A percentile compares a stretch with the other conserved stretches of the same genome.
These are phyloP conservation scores for Amanita polypyramis DNA, from an alignment of 768 basidiomycete species.

Conservation along the genomic window DNA sequence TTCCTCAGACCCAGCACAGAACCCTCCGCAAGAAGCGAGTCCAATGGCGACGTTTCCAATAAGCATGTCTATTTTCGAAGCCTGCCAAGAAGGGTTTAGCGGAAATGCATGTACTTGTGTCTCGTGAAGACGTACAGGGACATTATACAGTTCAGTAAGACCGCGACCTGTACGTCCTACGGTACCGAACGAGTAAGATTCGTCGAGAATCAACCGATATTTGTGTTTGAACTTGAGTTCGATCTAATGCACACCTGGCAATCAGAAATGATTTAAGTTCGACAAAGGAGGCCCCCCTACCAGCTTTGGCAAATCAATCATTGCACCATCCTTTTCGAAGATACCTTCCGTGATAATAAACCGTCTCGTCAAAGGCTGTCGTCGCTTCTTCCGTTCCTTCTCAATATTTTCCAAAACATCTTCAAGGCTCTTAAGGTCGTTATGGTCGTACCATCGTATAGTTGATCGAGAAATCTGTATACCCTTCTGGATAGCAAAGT, in stretches of 20 bases:
- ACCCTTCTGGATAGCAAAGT: conserved; percentile 93
- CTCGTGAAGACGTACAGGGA: conserved; percentile 60
- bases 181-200: conserved; percentile 86
- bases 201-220: conserved; percentile 90
- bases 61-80: conserved; percentile 89
- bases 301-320: conserved; percentile 86
- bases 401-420: conserved; percentile 75
- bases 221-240: conserved; percentile 95
- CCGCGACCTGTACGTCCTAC: conserved; percentile 93
- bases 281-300: conserved; percentile 44
- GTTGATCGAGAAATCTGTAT: conserved; percentile 88
- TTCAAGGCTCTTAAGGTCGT: conserved; percentile 85
- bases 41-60: conserved; percentile 83
- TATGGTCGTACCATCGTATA: conserved; percentile 94
- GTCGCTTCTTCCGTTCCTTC: conserved; percentile 82
- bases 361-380: conserved; percentile 70
- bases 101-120: not conserved
- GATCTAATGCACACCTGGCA: conserved; percentile 39
- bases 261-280: not conserved
- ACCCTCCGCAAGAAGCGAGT: conserved; percentile 80
- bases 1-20: conserved; percentile 80
- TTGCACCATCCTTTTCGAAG: conserved; percentile 89
- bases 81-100: conserved; percentile 29
- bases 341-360: conserved; percentile 98
- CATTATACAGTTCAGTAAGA: conserved; percentile 88